Base-by-base conservation (phyloP, 2,329 filamentous ascomycete species). In the Pleochaeta shiraiana region DNA sequence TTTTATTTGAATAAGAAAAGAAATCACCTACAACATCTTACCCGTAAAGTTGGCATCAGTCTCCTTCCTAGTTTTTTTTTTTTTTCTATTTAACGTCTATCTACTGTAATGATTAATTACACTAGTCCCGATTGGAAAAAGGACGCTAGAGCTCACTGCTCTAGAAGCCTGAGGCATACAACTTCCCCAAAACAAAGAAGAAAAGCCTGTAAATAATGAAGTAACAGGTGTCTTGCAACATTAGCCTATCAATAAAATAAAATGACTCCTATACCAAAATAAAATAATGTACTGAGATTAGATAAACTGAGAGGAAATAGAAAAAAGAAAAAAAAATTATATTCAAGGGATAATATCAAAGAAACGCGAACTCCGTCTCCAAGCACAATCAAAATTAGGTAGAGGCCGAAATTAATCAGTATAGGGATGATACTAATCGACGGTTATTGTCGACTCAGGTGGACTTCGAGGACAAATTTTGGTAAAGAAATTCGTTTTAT, bases 401-500 rank as follows among this genome's bases (percentile, higher is more conserved):
- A 47, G 5, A 12, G 21, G 11, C 9, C 7, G 5, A 12, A 12
- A 12, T 47, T n/a, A 5, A 5, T 47, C 19, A 11, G 19, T 5
- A 47, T 47, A 5, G n/a, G n/a, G n/a, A n/a, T 60, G 19, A 26
- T 63, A 33, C 6, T 63, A 45, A 26, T 14, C 30, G 26, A 24
- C 21, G 1, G 24, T 45, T 26, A 34, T 39, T 33, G 34, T 28
- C 28, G 37, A 30, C 2, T 63, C 37, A 19, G 34, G 34, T 30
- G 34, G 34, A 9, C 24, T 45, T 31, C 37, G 19, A 11, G 60
- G 60, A 31, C 37, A 63, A 28, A 45, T 63, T 63, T 31, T 28
- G 21, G 60, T 28, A 26, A 47, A 63, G 37, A 63, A 63, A 31
- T 63, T 45, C 31, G 60, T 39, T 45, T 63, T 43, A 11, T 63